Base-by-base conservation (phyloP, 2,329 filamentous ascomycete species). In the Pleomassaria siparia region DNA sequence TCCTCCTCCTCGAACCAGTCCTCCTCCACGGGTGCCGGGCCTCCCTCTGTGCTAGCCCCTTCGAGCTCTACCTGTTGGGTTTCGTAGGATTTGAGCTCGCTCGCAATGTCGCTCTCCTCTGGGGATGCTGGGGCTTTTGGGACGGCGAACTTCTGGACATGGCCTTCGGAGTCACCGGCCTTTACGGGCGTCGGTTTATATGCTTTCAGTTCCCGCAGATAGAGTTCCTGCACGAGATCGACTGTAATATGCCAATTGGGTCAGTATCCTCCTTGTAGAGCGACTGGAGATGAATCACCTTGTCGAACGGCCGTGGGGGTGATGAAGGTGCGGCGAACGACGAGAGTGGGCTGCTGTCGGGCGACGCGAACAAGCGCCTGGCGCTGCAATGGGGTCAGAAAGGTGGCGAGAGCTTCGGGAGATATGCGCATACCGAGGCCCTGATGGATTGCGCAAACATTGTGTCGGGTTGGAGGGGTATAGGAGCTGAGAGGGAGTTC, bases 181-280 rank as follows among this genome's bases (percentile, higher is more conserved):
- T 96, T 96, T 77, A 92, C 72, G 60, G 84, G 79, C 47, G 88
- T 80, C 56, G 86, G 79, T 84, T 97, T 97, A 87, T 96, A 97
- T 76, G 85, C 84, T 79, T 92, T 94, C 72, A 99, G 85, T 78
- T 97, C 91, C 75, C 87, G 88, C 64, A 99, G 85, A 82, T 99
- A 99, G 71, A 99, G 84, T 73, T 97, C 92, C 78, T 97, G 94
- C 66, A 99, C 89, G 68, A 96, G 85, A 76, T 99, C 94, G 84
- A 89, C 94, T 97, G 71, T 29, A 57, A 44, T 18, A 48, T 35
- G 47, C 58, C 64, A 66, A 66, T 67, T 63, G 59, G 41, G 53
- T 69, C 59, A 69, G 62, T 59, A 44, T 24, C 51, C 30, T 50
- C 25, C 18, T 43, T 40, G 35, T 43, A 47, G 51, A 44, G 56